Evolutionary conservation across 1,284 basidiomycete genomes (phyloP), one percentile per base, ranked within the genome.

Genomic region (Xerocomus amazonicus): DNA sequence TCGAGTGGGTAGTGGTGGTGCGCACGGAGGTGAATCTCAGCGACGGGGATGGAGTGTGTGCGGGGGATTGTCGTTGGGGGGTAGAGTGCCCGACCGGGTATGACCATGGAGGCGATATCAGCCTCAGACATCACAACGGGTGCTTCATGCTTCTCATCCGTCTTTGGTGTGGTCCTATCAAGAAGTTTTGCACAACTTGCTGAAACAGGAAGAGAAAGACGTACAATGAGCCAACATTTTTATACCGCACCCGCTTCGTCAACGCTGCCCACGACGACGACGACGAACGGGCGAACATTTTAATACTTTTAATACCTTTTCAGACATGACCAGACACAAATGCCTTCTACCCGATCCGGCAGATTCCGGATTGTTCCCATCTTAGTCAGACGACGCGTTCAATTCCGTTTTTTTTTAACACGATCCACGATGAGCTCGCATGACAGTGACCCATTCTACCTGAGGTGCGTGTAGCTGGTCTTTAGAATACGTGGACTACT

Each of bases 21-120:
- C 1, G 91, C 84, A 52, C 89, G 87, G 62, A 97, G 81, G 61
- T 93, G 90, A 48, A 98, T 76, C 40, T 80, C 79, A 4, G 92
- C 94, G 57, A 87, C 90, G 49, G 93, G 92, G 48, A 92, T 76
- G 49, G 74, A 72, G 70, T 93, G 83, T 4, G 84, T 85, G 23
- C 73, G 76, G 1, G 81, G 77, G 55, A 86, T 82, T 45, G 75
- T 73, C 59, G 69, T 73, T 0, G 86, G 75, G 0, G 68, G 67
- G 55, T 78, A 72, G 50, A 82, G 56, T 27, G 74, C 70, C 17
- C 85, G 81, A 0, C 86, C 85, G 55, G 80, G 78, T 9, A 86
- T 70, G 42, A 84, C 61, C 36, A 74, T 72, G 13, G 81, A 72
- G 16, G 78, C 73, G 47, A 74, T 74, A 56, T 75, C 67, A 47